A percentile compares a stretch with the other conserved stretches of the same genome.
phyloP scores from a whole-genome alignment of 306 rosid species.

The Sechiopsis laciniata region DNA sequence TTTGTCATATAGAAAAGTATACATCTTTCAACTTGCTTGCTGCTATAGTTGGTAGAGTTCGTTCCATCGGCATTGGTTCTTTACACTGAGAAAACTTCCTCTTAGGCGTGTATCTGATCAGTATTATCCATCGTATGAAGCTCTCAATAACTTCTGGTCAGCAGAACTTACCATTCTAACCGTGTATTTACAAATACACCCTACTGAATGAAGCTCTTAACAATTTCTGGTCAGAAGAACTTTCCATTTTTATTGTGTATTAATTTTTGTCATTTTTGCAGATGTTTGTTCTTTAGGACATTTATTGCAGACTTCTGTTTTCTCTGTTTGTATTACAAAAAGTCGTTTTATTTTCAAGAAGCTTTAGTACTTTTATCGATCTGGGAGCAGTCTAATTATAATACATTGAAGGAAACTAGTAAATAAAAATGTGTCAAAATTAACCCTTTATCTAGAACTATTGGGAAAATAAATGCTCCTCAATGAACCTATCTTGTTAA shows the following conservation, averaged over 20 bases:
- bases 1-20: not conserved
- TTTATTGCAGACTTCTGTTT: not conserved
- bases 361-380: not conserved
- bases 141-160: not conserved
- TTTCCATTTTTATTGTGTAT: slow-evolving; percentile 5
- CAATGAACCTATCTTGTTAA: not conserved
- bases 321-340: not conserved
- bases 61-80: slow-evolving; percentile 60
- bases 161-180: slow-evolving; percentile 1
- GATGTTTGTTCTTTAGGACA: not conserved
- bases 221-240: slow-evolving; percentile 17
- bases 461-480: not conserved
- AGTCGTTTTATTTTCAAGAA: not conserved
- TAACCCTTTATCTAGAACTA: not conserved
- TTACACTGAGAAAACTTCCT: slow-evolving; percentile 59
- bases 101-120: slow-evolving; percentile 55
- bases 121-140: slow-evolving; percentile 51
- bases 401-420: not conserved
- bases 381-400: not conserved
- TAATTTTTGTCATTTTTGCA: not conserved
- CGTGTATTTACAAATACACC: slow-evolving; percentile 28
- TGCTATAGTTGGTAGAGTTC: slow-evolving; percentile 56
- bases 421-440: not conserved
- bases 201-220: slow-evolving; percentile 38
- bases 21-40: not conserved